Evolutionary conservation across 2,329 filamentous ascomycete genomes (phyloP), one percentile per base, ranked within the genome.

Genomic region (Torrubiella hemipterigena): DNA sequence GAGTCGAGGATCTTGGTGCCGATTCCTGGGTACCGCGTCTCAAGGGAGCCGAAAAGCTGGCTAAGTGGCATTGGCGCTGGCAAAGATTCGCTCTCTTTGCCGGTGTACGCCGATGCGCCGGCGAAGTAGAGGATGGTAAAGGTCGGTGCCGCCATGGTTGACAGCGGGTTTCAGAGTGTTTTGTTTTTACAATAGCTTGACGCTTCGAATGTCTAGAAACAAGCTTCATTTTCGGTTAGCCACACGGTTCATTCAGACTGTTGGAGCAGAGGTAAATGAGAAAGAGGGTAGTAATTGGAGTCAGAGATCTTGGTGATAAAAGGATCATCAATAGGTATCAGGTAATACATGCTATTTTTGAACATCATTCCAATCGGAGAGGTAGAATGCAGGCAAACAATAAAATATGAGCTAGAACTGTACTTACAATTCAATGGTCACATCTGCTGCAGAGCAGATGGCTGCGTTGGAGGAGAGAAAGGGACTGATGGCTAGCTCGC

Each of bases 71-170:
- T 51, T 21, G 82, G 81, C 10, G 81, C 81, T 3, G 70, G 61
- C 9, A 91, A 51, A 12, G 58, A 47, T 47, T 91, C 83, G 38
- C 63, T 61, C 37, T 77, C 66, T 47, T 73, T 81, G n/a, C 63
- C 61, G 2, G 83, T 85, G 52, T 70, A 82, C 19, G 77, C 77
- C 35, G 70, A 68, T 11, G 82, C 81, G 38, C 73, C 70, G 35
- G 83, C 84, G 57, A 93, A 93, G 58, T 89, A 93, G 33, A 91
- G 71, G 27, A 93, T 61, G 35, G 69, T 81, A 59, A 91, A 93
- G 26, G 59, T 41, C 1, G 73, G 71, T 9, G 69, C 54, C 38
- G 65, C 69, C 0, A 63, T 48, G 2, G 52, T 41, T 18, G 55
- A 48, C 10, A 49, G 47, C 55, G 61, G 62, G 15, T 26, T 38